Evolutionary conservation across 345 rosid genomes (phyloP), one percentile per base, ranked within the genome.

Genomic region (Lumnitzera racemosa): DNA sequence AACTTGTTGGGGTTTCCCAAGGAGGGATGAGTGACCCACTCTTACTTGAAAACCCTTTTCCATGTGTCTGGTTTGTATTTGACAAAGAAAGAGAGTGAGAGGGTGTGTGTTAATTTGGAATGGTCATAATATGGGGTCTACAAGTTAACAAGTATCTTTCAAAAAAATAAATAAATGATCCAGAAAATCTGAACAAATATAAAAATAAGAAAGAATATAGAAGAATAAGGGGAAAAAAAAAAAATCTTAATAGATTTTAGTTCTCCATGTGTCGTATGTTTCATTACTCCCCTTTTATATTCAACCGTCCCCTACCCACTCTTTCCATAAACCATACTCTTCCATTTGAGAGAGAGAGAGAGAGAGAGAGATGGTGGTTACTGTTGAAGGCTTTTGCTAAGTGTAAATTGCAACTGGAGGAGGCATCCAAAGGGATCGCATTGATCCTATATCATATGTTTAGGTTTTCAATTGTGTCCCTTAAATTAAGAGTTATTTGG

Each of bases 391-490:
- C 36, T 12, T 46, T 49, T 23, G 48, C 58, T 15, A 49, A 25
- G 57, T 63, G 62, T 57, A 67, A 53, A 59, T 80, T 77, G 90
- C 87, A 77, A 86, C 84, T 79, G 69, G 70, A 91, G 96, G 78
- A 88, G 72, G 83, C 77, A 88, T 91, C 98, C 98, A 91, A 91
- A 91, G 96, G 98, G 98, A 91, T 91, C 96, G 98, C 98, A 91
- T 91, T 91, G 98, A 91, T 91, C 98, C 96, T 51, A 13, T 46
- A 27, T 52, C 49, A 24, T 12, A 27, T 29, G 5, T 9, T 36
- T 36, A 36, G 11, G 43, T 36, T 36, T 36, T 5, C 43, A 36
- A 36, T 36, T 36, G 7, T 36, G 9, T 5, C 7, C 9, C 43
- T 36, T 36, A 49, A 27, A 15, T 12, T 27, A 43, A 15, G 16